Percentiles rank a stretch among this genome's conserved stretches.
Conservation (phyloP, 345 rosid genomes). For the Cochlearia excelsa region DNA sequence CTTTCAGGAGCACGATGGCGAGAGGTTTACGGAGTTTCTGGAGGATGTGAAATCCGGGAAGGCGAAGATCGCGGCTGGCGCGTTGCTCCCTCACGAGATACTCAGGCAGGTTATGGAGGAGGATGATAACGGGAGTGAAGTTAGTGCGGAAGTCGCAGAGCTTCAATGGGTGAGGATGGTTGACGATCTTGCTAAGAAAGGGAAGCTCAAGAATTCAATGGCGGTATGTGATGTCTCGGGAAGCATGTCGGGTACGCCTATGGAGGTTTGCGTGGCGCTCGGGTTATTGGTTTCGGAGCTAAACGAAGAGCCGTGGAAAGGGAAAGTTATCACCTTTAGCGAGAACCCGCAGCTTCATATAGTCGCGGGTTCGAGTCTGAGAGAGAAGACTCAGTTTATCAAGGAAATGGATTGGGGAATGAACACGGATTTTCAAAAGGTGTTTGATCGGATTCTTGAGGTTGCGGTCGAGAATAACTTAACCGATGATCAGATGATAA, state of each 20-base stretch:
- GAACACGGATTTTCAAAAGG: conserved; percentile 49
- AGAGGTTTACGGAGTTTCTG: conserved; percentile 28
- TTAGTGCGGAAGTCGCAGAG: conserved; percentile 39
- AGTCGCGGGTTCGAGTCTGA: conserved; percentile 35
- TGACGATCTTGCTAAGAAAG: conserved; percentile 45
- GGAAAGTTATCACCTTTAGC: conserved; percentile 55
- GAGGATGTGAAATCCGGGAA: conserved; percentile 28
- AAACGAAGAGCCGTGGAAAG: conserved; percentile 63
- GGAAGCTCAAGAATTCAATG: conserved; percentile 47
- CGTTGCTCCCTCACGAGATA: conserved; percentile 65
- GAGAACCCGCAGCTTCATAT: conserved; percentile 40
- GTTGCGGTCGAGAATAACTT: conserved; percentile 44
- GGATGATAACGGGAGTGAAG: conserved; percentile 19
- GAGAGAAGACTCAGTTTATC: conserved; percentile 39
- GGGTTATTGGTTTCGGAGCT: conserved; percentile 54
- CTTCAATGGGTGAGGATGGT: conserved; percentile 66
- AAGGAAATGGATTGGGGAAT: conserved; percentile 35
- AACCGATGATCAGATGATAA: conserved; percentile 53
- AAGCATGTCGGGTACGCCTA: conserved; percentile 47
- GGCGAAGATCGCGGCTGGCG: conserved; percentile 49
- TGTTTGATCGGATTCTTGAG: conserved; percentile 49
- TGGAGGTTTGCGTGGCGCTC: conserved; percentile 59
- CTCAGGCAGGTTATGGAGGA: conserved; percentile 35
- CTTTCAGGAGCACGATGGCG: conserved; percentile 24
- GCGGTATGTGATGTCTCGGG: conserved; percentile 60